Conservation (phyloP, 805 yeast genomes). For the Candida broadrunensis region DNA sequence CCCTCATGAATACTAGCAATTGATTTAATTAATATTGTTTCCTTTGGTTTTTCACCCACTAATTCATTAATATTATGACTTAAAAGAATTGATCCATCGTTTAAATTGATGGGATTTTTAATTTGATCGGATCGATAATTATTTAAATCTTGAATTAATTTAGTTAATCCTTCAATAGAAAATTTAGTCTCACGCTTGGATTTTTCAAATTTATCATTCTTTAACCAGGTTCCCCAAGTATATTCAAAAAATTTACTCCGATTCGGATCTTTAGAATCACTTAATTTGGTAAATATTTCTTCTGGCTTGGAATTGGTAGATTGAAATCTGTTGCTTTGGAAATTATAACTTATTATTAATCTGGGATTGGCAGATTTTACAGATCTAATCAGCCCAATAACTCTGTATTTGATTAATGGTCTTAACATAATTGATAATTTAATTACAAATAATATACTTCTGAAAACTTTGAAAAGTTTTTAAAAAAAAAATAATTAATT, state of each 20-base stretch:
- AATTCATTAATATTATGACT: conserved; percentile 46
- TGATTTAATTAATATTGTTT: conserved; percentile 56
- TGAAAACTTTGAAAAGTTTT: too few species aligned
- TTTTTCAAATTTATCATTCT: conserved; percentile 72
- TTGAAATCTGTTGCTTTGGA: background rate
- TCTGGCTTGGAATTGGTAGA: conserved; percentile 17
- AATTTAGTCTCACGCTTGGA: conserved; percentile 75
- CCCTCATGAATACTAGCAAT: conserved; percentile 90
- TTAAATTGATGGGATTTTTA: conserved; percentile 36
- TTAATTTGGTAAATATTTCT: conserved; percentile 51
- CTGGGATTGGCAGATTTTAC: conserved; percentile 6
- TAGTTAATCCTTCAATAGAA: conserved; percentile 72
- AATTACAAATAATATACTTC: too few species aligned
- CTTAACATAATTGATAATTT: too few species aligned
- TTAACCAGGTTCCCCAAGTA: conserved; percentile 95
- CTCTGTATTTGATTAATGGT: too few species aligned
- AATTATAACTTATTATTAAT: too few species aligned
- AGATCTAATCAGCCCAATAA: too few species aligned
- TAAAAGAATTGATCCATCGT: conserved; percentile 41
- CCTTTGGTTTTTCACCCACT: conserved; percentile 43
- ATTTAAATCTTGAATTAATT: conserved; percentile 46
- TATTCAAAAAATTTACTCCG: conserved; percentile 77
- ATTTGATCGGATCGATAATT: conserved; percentile 24
- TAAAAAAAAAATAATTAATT: too few species aligned
- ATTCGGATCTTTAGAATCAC: conserved; percentile 63